phyloP scores from a whole-genome alignment of 2,329 filamentous ascomycete genomes.

The Chrysoporthe cubensis region DNA sequence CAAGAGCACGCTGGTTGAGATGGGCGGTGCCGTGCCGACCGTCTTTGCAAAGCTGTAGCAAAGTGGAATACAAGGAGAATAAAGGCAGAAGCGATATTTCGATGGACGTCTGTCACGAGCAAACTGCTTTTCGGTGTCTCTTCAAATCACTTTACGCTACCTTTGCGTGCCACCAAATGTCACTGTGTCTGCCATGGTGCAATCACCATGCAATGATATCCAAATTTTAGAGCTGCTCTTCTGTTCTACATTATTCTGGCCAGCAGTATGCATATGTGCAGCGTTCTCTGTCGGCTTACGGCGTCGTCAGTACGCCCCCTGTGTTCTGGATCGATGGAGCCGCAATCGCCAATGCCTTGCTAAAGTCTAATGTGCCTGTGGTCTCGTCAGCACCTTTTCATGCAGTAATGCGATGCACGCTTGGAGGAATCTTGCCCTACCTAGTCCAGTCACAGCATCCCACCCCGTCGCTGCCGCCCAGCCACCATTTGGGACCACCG shows the following conservation, averaged over 20 bases:
- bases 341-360: not conserved
- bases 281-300: not conserved
- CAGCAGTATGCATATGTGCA: not conserved
- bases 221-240: not conserved
- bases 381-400: not conserved
- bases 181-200: not conserved
- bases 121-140: not conserved
- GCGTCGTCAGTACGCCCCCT: not conserved
- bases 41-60: constrained; percentile 72
- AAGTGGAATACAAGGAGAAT: not conserved
- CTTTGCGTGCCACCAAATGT: too few relatives aligned
- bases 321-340: not conserved
- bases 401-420: not conserved
- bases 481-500: constrained; percentile 22
- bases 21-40: constrained; percentile 70
- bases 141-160: not conserved
- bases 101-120: not conserved
- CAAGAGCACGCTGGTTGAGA: constrained; percentile 86
- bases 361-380: not conserved
- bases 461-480: constrained; percentile 28
- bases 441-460: constrained; percentile 30
- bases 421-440: constrained; percentile 16
- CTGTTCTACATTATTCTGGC: not conserved
- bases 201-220: not conserved
- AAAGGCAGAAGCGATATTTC: not conserved